Percentiles rank a stretch among this genome's conserved stretches.
These are phyloP conservation scores for Fusarium fracticaudum DNA, from an alignment of 2,329 filamentous ascomycete genomes.

Conservation along the genomic window DNA sequence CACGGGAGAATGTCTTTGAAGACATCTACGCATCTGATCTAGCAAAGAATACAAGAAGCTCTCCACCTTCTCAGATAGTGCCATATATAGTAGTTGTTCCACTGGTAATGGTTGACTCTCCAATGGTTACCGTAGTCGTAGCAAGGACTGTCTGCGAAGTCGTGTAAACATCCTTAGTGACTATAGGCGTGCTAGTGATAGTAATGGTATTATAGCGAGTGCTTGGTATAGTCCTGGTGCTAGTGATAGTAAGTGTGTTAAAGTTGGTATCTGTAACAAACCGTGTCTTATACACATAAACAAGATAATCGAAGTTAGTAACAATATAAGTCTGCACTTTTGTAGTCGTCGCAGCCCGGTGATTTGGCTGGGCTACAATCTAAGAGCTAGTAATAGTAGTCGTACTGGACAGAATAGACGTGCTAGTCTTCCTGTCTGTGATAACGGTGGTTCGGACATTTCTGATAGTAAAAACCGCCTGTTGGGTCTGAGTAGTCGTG, in stretches of 20 bases:
- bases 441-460: not conserved
- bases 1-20: no score
- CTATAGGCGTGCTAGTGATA: not conserved
- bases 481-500: not conserved
- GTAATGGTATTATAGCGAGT: not conserved
- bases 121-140: not conserved
- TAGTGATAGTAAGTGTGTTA: not conserved
- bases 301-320: not conserved
- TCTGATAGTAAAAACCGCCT: not conserved
- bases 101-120: not conserved
- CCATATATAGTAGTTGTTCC: not conserved
- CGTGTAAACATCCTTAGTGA: not conserved
- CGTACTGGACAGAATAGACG: not conserved
- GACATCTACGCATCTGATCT: no score
- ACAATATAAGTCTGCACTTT: not conserved
- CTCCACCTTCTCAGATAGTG: not conserved
- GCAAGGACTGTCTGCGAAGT: not conserved
- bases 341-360: not conserved
- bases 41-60: no score
- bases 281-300: not conserved
- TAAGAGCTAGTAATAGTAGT: not conserved
- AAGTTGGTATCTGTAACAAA: not conserved
- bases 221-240: not conserved
- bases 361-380: not conserved
- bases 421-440: not conserved